phyloP scores from a whole-genome alignment of 1,284 basidiomycete species.

The Retiboletus flavoniger region DNA sequence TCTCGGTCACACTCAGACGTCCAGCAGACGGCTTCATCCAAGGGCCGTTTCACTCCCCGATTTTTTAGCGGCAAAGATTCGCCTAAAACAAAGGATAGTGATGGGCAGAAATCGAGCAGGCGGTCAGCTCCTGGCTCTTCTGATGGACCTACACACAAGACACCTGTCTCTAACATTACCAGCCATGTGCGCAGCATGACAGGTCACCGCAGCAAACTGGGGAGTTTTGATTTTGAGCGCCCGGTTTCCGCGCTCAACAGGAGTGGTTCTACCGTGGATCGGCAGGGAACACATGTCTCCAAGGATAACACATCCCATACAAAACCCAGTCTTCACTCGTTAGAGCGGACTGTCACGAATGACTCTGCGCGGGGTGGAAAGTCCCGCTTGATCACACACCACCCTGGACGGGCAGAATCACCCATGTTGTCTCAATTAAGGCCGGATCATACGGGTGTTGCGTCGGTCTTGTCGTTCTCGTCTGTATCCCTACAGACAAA shows the following conservation, averaged over 20 bases:
- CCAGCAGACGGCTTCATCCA: conserved; percentile 12
- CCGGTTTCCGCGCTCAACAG: conserved; percentile 41
- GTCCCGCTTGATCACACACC: conserved; percentile 9
- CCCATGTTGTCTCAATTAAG: conserved; percentile 20
- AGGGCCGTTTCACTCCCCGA: conserved; percentile 31
- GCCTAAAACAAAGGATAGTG: conserved; percentile 23
- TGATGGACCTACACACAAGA: conserved; percentile 12
- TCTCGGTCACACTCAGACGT: conserved; percentile 19
- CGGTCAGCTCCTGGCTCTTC: conserved; percentile 2
- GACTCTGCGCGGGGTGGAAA: conserved; percentile 26
- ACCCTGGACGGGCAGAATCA: conserved; percentile 18
- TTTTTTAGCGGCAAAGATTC: conserved; percentile 32
- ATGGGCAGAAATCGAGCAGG: conserved; percentile 21
- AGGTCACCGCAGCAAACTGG: conserved; percentile 48
- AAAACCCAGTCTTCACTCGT: conserved; percentile 15
- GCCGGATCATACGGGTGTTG: conserved; percentile 27
- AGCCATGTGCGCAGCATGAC: conserved; percentile 28
- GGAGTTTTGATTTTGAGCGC: conserved; percentile 74
- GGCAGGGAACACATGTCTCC: conserved; percentile 6
- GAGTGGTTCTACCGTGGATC: conserved; percentile 31
- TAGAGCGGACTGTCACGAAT: conserved; percentile 29
- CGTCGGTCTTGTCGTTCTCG: conserved; percentile 34
- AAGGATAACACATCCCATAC: conserved; percentile 9
- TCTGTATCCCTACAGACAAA: conserved; percentile 35
- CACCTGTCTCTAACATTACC: conserved; percentile 1